phyloP scores from a whole-genome alignment of 2,329 filamentous ascomycete species.

The Beauveria sp. region DNA sequence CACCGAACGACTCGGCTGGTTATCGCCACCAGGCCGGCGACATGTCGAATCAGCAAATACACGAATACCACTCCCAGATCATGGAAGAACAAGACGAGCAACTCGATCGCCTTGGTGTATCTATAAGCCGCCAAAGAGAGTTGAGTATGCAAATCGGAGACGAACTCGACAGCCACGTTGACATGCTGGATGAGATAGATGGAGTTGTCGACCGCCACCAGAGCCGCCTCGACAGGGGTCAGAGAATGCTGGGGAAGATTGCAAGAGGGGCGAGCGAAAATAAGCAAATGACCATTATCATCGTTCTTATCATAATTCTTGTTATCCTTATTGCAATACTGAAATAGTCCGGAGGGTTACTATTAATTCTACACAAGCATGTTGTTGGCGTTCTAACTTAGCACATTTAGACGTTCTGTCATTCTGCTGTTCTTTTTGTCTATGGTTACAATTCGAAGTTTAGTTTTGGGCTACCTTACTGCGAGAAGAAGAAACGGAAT shows the following conservation, averaged over 20 bases:
- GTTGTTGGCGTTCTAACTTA: not conserved
- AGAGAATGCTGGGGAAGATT: constrained; percentile 62
- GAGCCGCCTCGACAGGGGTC: constrained; percentile 65
- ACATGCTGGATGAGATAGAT: constrained; percentile 85
- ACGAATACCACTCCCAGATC: constrained; percentile 73
- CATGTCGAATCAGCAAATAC: constrained; percentile 77
- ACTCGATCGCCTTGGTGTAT: constrained; percentile 78
- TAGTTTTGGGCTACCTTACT: not conserved
- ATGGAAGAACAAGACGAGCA: constrained; percentile 88
- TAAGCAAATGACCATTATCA: constrained; percentile 76
- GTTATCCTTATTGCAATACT: constrained; percentile 74
- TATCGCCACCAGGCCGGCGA: constrained; percentile 51
- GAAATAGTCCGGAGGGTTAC: constrained; percentile 45
- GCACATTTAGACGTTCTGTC: not conserved
- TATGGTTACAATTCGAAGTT: not conserved
- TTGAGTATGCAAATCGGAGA: constrained; percentile 93
- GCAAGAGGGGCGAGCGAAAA: constrained; percentile 72
- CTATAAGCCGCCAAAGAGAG: constrained; percentile 82
- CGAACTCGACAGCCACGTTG: constrained; percentile 84
- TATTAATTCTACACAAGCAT: not conserved
- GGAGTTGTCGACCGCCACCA: constrained; percentile 74
- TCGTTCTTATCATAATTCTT: constrained; percentile 74
- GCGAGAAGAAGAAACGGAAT: not conserved
- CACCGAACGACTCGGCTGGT: constrained; percentile 42
- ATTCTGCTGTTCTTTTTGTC: not conserved